A percentile compares a stretch with the other conserved stretches of the same genome.
Evolutionary conservation across 305 asterid genomes (phyloP).

Genomic region (Solanum chacoense): DNA sequence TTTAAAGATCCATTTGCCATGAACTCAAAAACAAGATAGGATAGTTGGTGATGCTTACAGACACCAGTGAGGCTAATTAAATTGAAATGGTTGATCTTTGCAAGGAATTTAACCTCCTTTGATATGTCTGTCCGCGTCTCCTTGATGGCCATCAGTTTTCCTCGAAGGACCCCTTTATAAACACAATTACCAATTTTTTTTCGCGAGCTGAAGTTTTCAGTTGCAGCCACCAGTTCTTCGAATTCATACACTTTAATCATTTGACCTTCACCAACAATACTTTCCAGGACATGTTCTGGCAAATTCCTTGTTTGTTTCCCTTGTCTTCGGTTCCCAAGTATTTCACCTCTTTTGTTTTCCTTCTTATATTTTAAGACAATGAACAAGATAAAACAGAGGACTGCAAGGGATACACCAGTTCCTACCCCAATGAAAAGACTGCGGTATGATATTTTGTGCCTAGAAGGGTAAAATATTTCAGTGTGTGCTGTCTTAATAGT

Average conservation of each 20-base stretch:
- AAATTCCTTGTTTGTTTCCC: conserved; percentile 11
- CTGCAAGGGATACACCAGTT: conserved; percentile 33
- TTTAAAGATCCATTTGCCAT: conserved; percentile 44
- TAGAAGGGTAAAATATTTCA: background rate
- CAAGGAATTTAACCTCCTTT: conserved; percentile 39
- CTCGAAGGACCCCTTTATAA: conserved; percentile 36
- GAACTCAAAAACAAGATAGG: conserved; percentile 52
- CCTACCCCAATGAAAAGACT: conserved; percentile 30
- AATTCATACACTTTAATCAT: conserved; percentile 29
- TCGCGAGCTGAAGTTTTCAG: conserved; percentile 31
- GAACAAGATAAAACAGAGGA: conserved; percentile 23
- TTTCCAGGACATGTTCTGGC: conserved; percentile 21
- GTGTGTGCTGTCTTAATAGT: background rate
- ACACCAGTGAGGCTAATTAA: conserved; percentile 44
- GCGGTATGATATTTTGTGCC: conserved; percentile 11
- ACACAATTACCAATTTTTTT: conserved; percentile 29
- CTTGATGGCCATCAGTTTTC: conserved; percentile 37
- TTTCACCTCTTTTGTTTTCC: conserved; percentile 1
- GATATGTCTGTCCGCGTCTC: conserved; percentile 23
- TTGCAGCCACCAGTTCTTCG: conserved; percentile 40
- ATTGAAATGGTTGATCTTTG: conserved; percentile 47
- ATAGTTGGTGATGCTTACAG: conserved; percentile 22
- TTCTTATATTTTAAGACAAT: conserved; percentile 11
- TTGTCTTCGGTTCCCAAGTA: background rate
- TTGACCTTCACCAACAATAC: conserved; percentile 25